These are phyloP conservation scores for Picea glauca DNA, from an alignment of 75 land plant genomes.

Conservation along the genomic window DNA sequence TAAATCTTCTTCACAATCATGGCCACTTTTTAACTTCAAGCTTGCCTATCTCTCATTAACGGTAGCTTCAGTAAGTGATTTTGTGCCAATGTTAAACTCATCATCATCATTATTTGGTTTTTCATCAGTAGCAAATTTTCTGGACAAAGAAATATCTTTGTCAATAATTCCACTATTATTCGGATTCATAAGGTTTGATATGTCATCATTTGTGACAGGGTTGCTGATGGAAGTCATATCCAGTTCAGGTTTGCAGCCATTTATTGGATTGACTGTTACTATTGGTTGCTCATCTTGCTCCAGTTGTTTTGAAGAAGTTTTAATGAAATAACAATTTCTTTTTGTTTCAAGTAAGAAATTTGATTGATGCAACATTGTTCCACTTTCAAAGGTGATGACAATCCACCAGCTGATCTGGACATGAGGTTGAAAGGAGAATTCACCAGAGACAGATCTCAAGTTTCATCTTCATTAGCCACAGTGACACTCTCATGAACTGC, in stretches of 20 bases:
- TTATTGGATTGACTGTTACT: neutral
- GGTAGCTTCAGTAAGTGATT: neutral
- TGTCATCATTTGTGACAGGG: neutral
- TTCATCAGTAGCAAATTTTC: neutral
- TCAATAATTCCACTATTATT: neutral
- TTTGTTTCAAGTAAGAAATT: neutral
- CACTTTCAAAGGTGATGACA: neutral
- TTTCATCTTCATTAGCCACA: too few relatives aligned
- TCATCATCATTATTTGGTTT: neutral
- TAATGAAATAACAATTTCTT: neutral
- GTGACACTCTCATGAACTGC: too few relatives aligned
- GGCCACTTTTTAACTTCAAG: neutral
- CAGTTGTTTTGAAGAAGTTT: neutral
- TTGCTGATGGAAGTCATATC: neutral
- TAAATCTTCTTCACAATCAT: neutral
- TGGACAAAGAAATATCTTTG: neutral
- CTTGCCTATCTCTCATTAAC: neutral
- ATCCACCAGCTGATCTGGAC: neutral
- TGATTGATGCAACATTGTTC: constrained; percentile 7
- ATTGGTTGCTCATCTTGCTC: neutral
- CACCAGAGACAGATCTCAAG: too few relatives aligned
- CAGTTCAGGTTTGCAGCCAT: neutral
- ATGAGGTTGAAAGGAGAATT: too few relatives aligned
- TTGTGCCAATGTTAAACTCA: neutral
- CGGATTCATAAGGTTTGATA: neutral